phyloP scores from a whole-genome alignment of 768 basidiomycete genomes.

The Dioszegia hungarica region DNA sequence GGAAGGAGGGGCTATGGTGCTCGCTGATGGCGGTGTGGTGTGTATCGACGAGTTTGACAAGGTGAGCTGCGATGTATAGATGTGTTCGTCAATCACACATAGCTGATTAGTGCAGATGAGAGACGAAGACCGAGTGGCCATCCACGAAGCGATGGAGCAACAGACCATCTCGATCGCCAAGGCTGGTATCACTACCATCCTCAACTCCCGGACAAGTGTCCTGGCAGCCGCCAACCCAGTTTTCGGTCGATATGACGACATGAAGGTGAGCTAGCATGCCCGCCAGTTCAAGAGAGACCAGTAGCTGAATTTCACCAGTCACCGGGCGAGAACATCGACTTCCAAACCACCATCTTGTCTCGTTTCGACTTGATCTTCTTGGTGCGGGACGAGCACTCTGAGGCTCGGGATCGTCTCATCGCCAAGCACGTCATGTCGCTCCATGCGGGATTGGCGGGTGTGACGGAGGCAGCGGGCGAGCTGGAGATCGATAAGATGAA shows the following conservation, averaged over 20 bases:
- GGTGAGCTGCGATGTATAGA: neutral
- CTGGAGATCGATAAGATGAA: slow-evolving; percentile 98
- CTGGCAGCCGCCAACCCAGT: slow-evolving; percentile 96
- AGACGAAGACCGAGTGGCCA: slow-evolving; percentile 96
- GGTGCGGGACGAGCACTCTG: slow-evolving; percentile 96
- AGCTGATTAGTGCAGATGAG: slow-evolving; percentile 60
- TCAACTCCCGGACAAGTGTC: slow-evolving; percentile 95
- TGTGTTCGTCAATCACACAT: neutral
- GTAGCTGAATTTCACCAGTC: slow-evolving; percentile 3
- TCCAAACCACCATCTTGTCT: slow-evolving; percentile 86
- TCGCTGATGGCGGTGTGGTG: slow-evolving; percentile 95
- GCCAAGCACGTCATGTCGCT: slow-evolving; percentile 98
- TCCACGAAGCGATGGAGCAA: slow-evolving; percentile 99
- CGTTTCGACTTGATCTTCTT: slow-evolving; percentile 99
- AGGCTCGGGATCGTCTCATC: slow-evolving; percentile 80
- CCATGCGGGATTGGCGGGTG: slow-evolving; percentile 89
- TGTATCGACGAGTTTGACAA: slow-evolving; percentile 99
- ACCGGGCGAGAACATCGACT: slow-evolving; percentile 30
- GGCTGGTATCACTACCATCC: slow-evolving; percentile 95
- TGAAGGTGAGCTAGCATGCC: slow-evolving; percentile 58
- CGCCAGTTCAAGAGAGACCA: neutral
- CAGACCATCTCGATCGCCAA: slow-evolving; percentile 99
- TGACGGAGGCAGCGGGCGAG: slow-evolving; percentile 73
- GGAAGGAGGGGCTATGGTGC: slow-evolving; percentile 98
- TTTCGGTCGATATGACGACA: slow-evolving; percentile 93